Base-by-base conservation (phyloP, 2,329 filamentous ascomycete species). In the Microcyclosporella mali region DNA sequence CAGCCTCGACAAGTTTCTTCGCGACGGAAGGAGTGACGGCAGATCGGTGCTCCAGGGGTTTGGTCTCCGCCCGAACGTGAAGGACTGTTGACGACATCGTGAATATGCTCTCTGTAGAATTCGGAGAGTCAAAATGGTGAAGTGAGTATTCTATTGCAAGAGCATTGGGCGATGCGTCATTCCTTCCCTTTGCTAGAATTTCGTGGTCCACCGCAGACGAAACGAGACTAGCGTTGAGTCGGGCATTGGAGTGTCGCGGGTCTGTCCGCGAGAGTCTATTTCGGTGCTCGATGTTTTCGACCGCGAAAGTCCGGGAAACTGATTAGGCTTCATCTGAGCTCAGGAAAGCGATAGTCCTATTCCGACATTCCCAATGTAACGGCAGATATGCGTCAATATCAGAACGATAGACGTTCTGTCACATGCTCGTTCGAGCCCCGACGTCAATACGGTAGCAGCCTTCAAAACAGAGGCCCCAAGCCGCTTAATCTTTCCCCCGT, bases 1-100 rank as follows among this genome's bases (percentile, higher is more conserved):
- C 65, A 16, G 63, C 64, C 14, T 66, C 62, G 35, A 68, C 56
- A n/a, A 69, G 58, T 44, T 65, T 59, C 51, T 64, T 66, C 31
- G 66, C 63, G 32, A 66, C 64, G 12, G 57, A 55, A 6, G 66
- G 66, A 16, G 63, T 63, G 49, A 66, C 56, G 18, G 61, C 58
- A n/a, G 61, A 56, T 33, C 62, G 60, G 50, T 65, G 61, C 51
- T 66, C 63, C 21, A 66, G 52, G 3, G 63, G 60, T 55, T 66
- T 66, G 31, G 58, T 62, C 58, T 65, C 60, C 6, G 60, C 60
- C 11, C 60, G 50, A 31, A 63, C 53, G 47, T 63, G 60, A 6
- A 63, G 46, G 6, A 56, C 46, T 27, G 51, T 60, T 29, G 54
- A 41, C 8, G 58, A 45, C 59, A 62, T 62, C 7, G 12, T 32